Evolutionary conservation across 2,329 filamentous ascomycete genomes (phyloP).

Genomic region (Colletotrichum brevisporum): DNA sequence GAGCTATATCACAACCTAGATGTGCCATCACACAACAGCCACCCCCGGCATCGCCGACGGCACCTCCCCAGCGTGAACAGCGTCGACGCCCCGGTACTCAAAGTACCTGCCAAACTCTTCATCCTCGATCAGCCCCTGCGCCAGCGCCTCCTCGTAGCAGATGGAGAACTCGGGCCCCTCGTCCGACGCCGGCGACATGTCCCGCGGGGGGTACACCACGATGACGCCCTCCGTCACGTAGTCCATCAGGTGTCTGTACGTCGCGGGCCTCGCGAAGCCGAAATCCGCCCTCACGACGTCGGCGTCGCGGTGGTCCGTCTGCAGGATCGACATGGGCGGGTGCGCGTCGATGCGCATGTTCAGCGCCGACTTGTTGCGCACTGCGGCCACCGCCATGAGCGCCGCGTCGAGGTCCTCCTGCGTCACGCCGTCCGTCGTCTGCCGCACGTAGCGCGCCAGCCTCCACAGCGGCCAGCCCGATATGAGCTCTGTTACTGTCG

Average conservation of each 20-base stretch:
- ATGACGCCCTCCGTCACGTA: conserved; percentile 47
- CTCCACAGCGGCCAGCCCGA: conserved; percentile 51
- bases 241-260: conserved; percentile 51
- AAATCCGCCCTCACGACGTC: conserved; percentile 50
- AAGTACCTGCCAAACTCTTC: conserved; percentile 53
- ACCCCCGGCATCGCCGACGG: not conserved
- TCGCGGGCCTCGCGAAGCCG: conserved; percentile 52
- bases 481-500: conserved; percentile 51
- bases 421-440: conserved; percentile 53
- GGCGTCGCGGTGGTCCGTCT: conserved; percentile 53
- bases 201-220: conserved; percentile 50
- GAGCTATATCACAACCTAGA: not conserved
- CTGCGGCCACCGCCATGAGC: conserved; percentile 49
- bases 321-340: conserved; percentile 53
- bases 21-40: not conserved
- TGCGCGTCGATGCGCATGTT: conserved; percentile 51
- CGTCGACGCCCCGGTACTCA: conserved; percentile 54
- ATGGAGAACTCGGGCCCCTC: conserved; percentile 54
- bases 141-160: conserved; percentile 53
- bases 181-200: conserved; percentile 46
- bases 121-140: conserved; percentile 50
- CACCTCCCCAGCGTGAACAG: not conserved
- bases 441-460: conserved; percentile 55
- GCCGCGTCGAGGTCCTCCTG: conserved; percentile 49
- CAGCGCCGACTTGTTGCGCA: conserved; percentile 54